phyloP scores from a whole-genome alignment of 2,329 filamentous ascomycete species.

The Xylariomycetidae sp. region DNA sequence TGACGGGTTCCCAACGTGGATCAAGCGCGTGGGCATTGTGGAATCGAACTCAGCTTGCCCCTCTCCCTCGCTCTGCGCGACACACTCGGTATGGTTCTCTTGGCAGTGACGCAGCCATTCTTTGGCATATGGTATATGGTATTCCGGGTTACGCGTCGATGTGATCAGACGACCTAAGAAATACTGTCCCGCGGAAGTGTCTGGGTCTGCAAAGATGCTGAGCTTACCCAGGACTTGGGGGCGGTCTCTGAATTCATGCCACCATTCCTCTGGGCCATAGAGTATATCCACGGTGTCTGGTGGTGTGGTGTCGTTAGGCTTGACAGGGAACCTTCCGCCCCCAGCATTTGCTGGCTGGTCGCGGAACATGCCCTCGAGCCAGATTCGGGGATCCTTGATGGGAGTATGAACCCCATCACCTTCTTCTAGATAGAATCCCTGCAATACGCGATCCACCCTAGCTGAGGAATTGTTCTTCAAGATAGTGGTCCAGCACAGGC shows the following conservation, averaged over 20 bases:
- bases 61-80: background rate
- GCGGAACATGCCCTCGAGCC: background rate
- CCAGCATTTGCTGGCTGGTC: background rate
- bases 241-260: no score
- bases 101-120: conserved; percentile 1
- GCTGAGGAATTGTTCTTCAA: background rate
- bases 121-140: conserved; percentile 2
- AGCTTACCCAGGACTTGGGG: no score
- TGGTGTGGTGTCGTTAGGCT: no score
- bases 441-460: background rate
- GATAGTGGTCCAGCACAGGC: conserved; percentile 4
- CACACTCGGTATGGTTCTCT: background rate
- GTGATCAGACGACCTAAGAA: conserved; percentile 6
- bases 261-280: no score
- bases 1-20: conserved; percentile 3
- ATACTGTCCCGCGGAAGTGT: background rate
- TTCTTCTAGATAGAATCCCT: background rate
- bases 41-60: conserved; percentile 1
- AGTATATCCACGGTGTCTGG: no score
- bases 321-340: no score
- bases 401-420: background rate
- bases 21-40: conserved; percentile 8
- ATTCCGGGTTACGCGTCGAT: conserved; percentile 1
- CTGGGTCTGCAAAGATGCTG: no score
- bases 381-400: background rate